Conservation (phyloP, 1,284 basidiomycete genomes). For the Porodaedalea pini region DNA sequence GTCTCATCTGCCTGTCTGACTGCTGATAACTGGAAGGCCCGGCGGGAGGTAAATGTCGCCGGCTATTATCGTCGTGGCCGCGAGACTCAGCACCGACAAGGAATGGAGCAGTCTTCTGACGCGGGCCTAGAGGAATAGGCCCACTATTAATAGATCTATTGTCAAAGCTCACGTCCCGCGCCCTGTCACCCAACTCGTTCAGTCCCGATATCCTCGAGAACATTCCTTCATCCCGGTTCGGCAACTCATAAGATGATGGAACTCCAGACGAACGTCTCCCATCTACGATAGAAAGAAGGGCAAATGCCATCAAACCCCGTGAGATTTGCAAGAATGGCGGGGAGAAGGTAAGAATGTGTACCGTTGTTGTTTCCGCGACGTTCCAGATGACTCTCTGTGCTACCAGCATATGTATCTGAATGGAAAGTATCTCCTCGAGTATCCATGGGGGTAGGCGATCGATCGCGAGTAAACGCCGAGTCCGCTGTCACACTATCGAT, state of each 20-base stretch:
- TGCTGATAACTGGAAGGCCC: background rate
- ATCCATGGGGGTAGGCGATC: conserved; percentile 10
- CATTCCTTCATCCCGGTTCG: background rate
- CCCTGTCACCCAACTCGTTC: background rate
- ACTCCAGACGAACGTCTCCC: background rate
- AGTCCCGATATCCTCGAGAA: background rate
- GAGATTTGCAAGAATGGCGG: background rate
- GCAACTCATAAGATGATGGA: background rate
- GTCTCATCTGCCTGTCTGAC: background rate
- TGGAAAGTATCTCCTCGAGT: background rate
- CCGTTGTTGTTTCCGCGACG: conserved; percentile 3
- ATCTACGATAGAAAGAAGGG: conserved; percentile 7
- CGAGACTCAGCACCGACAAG: background rate
- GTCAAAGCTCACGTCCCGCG: background rate
- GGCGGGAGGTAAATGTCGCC: background rate
- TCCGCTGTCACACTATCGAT: conserved; percentile 5
- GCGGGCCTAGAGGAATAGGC: background rate
- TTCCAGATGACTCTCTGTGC: background rate
- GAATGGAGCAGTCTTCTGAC: background rate
- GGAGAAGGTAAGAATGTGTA: background rate
- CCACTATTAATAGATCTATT: background rate
- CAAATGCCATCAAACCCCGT: background rate
- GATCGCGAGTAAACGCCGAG: conserved; percentile 3
- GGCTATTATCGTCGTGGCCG: background rate
- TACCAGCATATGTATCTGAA: conserved; percentile 1